A percentile compares a stretch with the other conserved stretches of the same genome.
phyloP scores from a whole-genome alignment of 805 yeast genomes.

The Cyberlindnera euphorbiae region DNA sequence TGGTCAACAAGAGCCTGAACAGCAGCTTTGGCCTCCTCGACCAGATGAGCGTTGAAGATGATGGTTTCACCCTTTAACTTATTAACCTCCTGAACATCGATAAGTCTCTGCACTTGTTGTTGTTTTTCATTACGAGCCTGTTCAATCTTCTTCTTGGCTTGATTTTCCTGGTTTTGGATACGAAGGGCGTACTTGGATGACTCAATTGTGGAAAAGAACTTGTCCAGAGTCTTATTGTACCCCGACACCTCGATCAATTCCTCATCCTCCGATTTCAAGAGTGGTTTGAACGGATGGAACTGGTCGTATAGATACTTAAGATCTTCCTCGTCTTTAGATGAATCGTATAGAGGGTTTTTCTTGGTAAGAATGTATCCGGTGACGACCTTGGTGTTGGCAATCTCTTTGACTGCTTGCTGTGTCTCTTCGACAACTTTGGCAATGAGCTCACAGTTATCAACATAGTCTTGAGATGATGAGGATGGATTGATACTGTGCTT shows the following conservation, averaged over 20 bases:
- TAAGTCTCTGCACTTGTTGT: slow-evolving; percentile 61
- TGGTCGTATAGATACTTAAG: slow-evolving; percentile 54
- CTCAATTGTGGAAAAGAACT: slow-evolving; percentile 79
- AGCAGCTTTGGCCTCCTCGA: slow-evolving; percentile 65
- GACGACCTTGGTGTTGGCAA: slow-evolving; percentile 33
- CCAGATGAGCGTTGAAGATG: slow-evolving; percentile 60
- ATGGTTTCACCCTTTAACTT: slow-evolving; percentile 69
- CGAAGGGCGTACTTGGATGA: slow-evolving; percentile 71
- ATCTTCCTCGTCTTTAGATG: slow-evolving; percentile 36
- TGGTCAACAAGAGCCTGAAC: slow-evolving; percentile 67
- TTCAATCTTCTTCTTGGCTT: slow-evolving; percentile 68
- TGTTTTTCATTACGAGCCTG: slow-evolving; percentile 71
- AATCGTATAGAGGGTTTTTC: slow-evolving; percentile 46
- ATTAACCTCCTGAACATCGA: slow-evolving; percentile 57
- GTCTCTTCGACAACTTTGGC: slow-evolving; percentile 43
- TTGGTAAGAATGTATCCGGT: slow-evolving; percentile 64
- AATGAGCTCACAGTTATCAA: slow-evolving; percentile 27
- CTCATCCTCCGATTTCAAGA: slow-evolving; percentile 31
- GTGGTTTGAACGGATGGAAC: slow-evolving; percentile 65
- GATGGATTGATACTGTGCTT: slow-evolving; percentile 45
- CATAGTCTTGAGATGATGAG: slow-evolving; percentile 29
- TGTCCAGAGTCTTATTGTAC: slow-evolving; percentile 78
- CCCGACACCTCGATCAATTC: slow-evolving; percentile 48
- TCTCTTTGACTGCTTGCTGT: slow-evolving; percentile 35
- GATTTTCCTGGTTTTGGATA: slow-evolving; percentile 70